Conservation (phyloP, 176 grass and related monocot genomes). For the Musa troglodytarum region DNA sequence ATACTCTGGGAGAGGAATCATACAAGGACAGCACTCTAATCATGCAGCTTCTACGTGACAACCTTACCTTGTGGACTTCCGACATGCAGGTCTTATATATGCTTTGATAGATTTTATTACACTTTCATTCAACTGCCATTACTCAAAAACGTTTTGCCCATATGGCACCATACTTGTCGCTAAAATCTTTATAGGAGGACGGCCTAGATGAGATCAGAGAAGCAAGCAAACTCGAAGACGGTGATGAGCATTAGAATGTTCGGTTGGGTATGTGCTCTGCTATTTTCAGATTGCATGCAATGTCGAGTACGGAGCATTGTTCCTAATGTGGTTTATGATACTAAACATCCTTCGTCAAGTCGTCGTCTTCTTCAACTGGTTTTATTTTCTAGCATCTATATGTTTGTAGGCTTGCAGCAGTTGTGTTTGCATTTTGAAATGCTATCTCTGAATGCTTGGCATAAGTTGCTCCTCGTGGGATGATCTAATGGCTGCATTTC, state of each 20-base stretch:
- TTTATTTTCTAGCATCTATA: neutral
- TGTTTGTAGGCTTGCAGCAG: neutral
- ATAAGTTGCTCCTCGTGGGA: too few species aligned
- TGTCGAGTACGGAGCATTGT: neutral
- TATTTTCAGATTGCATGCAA: neutral
- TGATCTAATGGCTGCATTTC: too few species aligned
- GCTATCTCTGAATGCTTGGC: too few species aligned
- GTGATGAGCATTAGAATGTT: neutral
- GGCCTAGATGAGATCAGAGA: neutral
- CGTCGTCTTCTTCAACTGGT: neutral
- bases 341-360: neutral
- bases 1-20: slow-evolving; percentile 15
- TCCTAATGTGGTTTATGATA: neutral
- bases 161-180: neutral
- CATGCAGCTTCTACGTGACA: slow-evolving; percentile 18
- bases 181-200: neutral
- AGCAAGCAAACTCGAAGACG: neutral
- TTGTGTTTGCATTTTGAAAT: neutral
- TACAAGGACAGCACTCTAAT: slow-evolving; percentile 19
- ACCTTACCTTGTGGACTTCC: slow-evolving; percentile 12
- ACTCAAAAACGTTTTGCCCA: neutral
- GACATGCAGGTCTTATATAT: slow-evolving; percentile 6
- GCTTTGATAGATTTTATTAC: neutral
- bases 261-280: neutral
- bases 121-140: neutral